Conservation (phyloP, 805 yeast species). For the Groenewaldozyma salmanticensis region DNA sequence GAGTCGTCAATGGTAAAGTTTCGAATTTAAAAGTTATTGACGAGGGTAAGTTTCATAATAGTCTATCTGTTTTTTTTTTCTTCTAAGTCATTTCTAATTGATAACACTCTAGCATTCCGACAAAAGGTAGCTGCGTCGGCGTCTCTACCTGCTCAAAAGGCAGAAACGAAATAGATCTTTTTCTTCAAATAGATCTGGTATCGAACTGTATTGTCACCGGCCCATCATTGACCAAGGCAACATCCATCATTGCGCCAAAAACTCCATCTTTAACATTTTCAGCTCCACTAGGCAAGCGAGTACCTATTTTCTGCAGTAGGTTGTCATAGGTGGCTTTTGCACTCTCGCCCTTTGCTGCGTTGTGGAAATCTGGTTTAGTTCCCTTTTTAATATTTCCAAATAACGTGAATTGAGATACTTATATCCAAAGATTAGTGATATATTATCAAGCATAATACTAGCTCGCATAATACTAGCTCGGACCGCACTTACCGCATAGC, state of each 20-base stretch:
- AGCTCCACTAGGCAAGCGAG: conserved; percentile 33
- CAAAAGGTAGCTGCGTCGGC: conserved; percentile 1
- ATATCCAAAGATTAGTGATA: too few relatives aligned
- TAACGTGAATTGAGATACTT: conserved; percentile 90
- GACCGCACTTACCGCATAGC: conserved; percentile 52
- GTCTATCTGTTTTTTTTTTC: not conserved
- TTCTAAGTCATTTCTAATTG: not conserved
- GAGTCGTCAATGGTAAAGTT: conserved; percentile 66
- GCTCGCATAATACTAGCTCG: conserved; percentile 11
- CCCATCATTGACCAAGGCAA: conserved; percentile 78
- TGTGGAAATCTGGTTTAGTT: conserved; percentile 89
- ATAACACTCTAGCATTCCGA: conserved; percentile 1
- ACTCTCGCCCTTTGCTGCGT: conserved; percentile 70
- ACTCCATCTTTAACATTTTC: conserved; percentile 77
- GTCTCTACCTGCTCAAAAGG: too few relatives aligned
- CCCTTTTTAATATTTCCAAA: conserved; percentile 83
- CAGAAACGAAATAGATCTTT: too few relatives aligned
- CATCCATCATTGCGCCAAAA: conserved; percentile 98
- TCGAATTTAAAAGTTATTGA: conserved; percentile 55
- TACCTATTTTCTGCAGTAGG: conserved; percentile 31
- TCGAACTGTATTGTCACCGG: conserved; percentile 85
- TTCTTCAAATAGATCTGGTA: conserved; percentile 31
- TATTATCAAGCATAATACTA: not conserved
- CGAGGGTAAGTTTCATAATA: conserved; percentile 20
- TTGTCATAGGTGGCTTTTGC: conserved; percentile 40